A percentile compares a stretch with the other conserved stretches of the same genome.
Evolutionary conservation across 2,329 filamentous ascomycete species (phyloP).

Genomic region (Aspergillus bombycis): DNA sequence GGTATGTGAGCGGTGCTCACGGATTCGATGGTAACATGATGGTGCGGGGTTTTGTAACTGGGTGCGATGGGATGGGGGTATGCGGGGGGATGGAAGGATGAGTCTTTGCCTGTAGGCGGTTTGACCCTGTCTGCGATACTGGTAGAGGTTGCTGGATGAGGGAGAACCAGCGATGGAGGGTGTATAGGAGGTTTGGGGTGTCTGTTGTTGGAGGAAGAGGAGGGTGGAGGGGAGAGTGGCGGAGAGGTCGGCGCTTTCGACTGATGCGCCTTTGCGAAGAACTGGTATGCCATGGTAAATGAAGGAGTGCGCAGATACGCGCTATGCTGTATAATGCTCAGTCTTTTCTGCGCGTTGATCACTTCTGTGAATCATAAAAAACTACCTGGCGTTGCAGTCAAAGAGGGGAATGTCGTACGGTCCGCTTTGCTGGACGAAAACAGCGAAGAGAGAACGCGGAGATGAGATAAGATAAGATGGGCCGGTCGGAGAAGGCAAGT

Average conservation of each 20-base stretch:
- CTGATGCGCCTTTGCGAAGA: slow-evolving; percentile 40
- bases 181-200: slow-evolving; percentile 33
- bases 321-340: not conserved
- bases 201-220: slow-evolving; percentile 20
- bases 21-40: slow-evolving; percentile 57
- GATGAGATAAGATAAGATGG: slow-evolving; percentile 41
- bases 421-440: slow-evolving; percentile 12
- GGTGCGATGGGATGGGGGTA: slow-evolving; percentile 33
- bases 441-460: slow-evolving; percentile 30
- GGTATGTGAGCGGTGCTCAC: slow-evolving; percentile 58
- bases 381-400: not conserved
- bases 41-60: slow-evolving; percentile 40
- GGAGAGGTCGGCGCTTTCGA: slow-evolving; percentile 28
- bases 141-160: slow-evolving; percentile 25
- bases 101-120: slow-evolving; percentile 27
- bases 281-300: slow-evolving; percentile 39
- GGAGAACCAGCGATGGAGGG: slow-evolving; percentile 32
- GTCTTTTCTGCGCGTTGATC: not conserved
- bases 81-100: slow-evolving; percentile 31
- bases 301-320: no score
- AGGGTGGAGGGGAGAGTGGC: slow-evolving; percentile 26
- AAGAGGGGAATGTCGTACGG: slow-evolving; percentile 6
- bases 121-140: slow-evolving; percentile 25
- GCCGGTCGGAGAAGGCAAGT: slow-evolving; percentile 19
- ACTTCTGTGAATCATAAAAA: not conserved